Percentiles rank a stretch among this genome's conserved stretches.
These are phyloP conservation scores for Diaporthe sp. DNA, from an alignment of 2,329 filamentous ascomycete genomes.

Conservation along the genomic window DNA sequence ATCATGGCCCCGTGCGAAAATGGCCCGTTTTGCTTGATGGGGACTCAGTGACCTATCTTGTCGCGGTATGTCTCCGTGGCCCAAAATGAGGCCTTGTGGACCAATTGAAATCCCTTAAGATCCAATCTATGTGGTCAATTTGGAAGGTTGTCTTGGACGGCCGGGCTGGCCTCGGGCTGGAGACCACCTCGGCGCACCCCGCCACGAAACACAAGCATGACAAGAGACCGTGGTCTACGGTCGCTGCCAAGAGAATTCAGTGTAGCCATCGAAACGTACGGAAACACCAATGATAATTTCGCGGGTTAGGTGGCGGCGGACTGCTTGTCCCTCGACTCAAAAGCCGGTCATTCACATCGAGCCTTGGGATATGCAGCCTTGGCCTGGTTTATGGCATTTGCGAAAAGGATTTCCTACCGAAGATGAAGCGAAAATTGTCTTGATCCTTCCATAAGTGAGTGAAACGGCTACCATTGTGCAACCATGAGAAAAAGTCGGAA, in stretches of 20 bases:
- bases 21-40: constrained; percentile 6
- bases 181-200: not conserved
- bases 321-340: not conserved
- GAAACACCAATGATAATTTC: not conserved
- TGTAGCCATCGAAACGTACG: not conserved
- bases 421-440: not conserved
- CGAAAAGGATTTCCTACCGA: not conserved
- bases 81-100: not conserved
- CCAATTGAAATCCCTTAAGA: not conserved
- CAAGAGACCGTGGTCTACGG: constrained; percentile 6
- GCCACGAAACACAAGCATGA: constrained; percentile 16
- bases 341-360: not conserved
- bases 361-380: too few species aligned
- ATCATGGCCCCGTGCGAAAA: constrained; percentile 2
- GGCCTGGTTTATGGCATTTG: not conserved
- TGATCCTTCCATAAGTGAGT: not conserved
- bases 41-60: not conserved
- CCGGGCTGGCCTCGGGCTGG: not conserved
- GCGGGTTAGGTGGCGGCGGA: not conserved
- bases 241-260: not conserved
- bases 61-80: not conserved
- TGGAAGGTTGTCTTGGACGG: not conserved
- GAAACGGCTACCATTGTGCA: not conserved
- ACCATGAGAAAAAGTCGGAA: not conserved
- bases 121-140: not conserved